Evolutionary conservation across 164 flowering plant species (phyloP).

Genomic region (Nymphaea thermarum): DNA sequence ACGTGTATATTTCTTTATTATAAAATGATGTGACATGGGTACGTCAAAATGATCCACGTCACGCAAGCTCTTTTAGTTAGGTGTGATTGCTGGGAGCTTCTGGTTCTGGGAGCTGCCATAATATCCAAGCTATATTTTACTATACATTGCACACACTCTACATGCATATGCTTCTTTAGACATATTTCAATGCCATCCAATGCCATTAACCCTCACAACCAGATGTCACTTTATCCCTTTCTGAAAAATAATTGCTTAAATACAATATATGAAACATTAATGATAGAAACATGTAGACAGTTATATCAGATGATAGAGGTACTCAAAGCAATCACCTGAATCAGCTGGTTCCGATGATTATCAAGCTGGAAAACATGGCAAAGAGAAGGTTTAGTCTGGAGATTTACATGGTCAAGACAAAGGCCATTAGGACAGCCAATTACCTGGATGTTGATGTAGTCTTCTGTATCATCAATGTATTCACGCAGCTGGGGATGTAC

Average conservation of each 20-base stretch:
- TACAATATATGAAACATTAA: neutral
- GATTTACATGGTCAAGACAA: neutral
- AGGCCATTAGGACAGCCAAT: conserved; percentile 2
- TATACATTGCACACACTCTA: too few species aligned
- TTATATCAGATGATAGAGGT: neutral
- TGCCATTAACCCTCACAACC: too few species aligned
- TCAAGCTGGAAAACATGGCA: conserved; percentile 52
- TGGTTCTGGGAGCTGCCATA: too few species aligned
- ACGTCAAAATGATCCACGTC: too few species aligned
- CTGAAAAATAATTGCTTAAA: neutral
- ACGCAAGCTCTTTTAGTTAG: too few species aligned
- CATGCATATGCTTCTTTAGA: too few species aligned
- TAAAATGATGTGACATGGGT: too few species aligned
- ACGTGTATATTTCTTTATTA: neutral
- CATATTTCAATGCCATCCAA: too few species aligned
- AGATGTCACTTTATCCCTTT: too few species aligned
- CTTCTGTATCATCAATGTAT: conserved; percentile 95
- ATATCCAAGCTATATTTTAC: too few species aligned
- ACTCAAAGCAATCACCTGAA: conserved; percentile 47
- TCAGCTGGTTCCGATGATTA: conserved; percentile 90
- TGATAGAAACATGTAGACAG: neutral
- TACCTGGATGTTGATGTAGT: conserved; percentile 98
- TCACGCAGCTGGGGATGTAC: conserved; percentile 58
- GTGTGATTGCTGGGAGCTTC: too few species aligned
- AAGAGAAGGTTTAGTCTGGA: neutral